Evolutionary conservation across 345 rosid genomes (phyloP), one percentile per base, ranked within the genome.

Genomic region (Cardiospermum halicacabum): DNA sequence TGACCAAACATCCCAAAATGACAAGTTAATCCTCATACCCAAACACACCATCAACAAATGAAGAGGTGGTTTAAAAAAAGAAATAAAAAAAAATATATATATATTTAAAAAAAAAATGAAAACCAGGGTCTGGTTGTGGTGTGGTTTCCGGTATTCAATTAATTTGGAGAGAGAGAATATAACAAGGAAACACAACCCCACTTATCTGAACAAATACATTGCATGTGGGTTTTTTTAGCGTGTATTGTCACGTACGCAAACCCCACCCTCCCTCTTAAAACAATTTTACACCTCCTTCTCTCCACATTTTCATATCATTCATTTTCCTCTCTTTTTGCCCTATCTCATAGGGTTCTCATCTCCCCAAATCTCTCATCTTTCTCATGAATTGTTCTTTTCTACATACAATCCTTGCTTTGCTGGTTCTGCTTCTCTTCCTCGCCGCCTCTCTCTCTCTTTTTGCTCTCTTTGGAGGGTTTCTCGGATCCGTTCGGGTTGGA

Each of bases 391-490:
- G 77, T 1, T 5, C 73, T 67, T 72, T 64, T 70, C 58, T 8
- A 54, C 59, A 26, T 32, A 40, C 68, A 7, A 48, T 34, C 67
- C 16, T 40, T 43, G 64, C 49, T 30, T 56, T 74, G 49, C 36
- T 56, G 3, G 65, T 58, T 58, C 36, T 56, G 3, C 63, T 58
- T 58, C 45, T 77, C 36, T 0, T 72, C 66, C 22, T 82, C 24
- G 62, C 67, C 40, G 72, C 61, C 47, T 74, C 79, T 76, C 70
- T 86, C 69, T 62, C 51, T 47, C 19, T 84, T 91, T 89, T 91
- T 82, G 78, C 95, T 85, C 87, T 81, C 91, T 79, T 80, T 76
- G 81, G 92, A 75, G 83, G 84, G 85, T 85, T 90, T 80, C 74
- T 66, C 69, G 82, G 78, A 50, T 72, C 22, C 64, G n/a, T 54